phyloP scores from a whole-genome alignment of 2,329 filamentous ascomycete species.

The Ophiocordyceps camponoti-leonardi region DNA sequence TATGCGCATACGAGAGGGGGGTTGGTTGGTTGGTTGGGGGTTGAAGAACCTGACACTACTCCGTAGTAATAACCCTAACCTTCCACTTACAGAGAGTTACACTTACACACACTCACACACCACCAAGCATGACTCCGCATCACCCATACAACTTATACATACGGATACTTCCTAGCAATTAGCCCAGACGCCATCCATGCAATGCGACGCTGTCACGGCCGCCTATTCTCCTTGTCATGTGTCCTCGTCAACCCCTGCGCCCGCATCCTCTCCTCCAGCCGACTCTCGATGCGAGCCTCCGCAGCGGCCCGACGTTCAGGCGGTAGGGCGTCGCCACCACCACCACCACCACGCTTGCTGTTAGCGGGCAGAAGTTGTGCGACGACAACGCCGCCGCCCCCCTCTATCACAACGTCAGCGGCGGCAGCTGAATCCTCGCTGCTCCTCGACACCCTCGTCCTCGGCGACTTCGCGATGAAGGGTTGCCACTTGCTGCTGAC shows the following conservation, averaged over 20 bases:
- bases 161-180: no score
- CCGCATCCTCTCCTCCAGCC: slow-evolving; percentile 31
- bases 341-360: slow-evolving; percentile 16
- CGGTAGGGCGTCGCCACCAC: slow-evolving; percentile 25
- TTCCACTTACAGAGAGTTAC: background rate
- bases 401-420: background rate
- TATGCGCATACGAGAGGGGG: no score
- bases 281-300: slow-evolving; percentile 34
- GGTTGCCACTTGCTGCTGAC: slow-evolving; percentile 23
- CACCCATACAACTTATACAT: background rate
- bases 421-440: slow-evolving; percentile 10
- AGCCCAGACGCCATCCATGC: background rate
- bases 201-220: slow-evolving; percentile 10
- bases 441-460: slow-evolving; percentile 13
- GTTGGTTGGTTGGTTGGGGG: no score
- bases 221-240: slow-evolving; percentile 34
- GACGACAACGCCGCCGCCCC: no score
- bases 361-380: background rate
- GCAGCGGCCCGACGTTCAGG: slow-evolving; percentile 35
- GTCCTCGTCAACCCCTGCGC: slow-evolving; percentile 12
- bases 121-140: background rate
- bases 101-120: no score
- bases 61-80: background rate
- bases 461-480: slow-evolving; percentile 22
- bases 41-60: background rate